Base-by-base conservation (phyloP, 2,329 filamentous ascomycete genomes). In the Epichloe uncinata region DNA sequence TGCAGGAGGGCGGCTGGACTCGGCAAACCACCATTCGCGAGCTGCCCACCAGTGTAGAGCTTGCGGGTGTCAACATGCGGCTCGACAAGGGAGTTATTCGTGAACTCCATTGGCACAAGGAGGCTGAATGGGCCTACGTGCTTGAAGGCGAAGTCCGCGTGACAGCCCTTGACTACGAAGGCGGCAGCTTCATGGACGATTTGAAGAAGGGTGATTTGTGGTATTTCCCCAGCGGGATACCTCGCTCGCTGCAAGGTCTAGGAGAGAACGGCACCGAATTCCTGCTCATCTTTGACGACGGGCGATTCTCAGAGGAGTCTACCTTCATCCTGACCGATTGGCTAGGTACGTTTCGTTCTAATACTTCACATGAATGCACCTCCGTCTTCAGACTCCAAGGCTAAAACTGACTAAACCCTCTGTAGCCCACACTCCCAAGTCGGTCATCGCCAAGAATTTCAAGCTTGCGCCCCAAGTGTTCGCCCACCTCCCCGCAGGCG, bases 91-190 rank as follows among this genome's bases (percentile, higher is more conserved):
- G 84, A 36, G 84, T 82, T 34, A 86, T 86, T 57, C 81, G 85
- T 30, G 85, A 89, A 63, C 72, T 89, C 8, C 85, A 89, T 61
- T 89, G 85, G 85, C 85, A 89, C 70, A 86, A 85, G 57, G 82
- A 87, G 62, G 84, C 82, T 37, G 85, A 89, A 60, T 88, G 85
- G 84, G 82, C 82, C 0, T 87, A 84, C 54, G 80, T 88, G 3
- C 74, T 88, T 0, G 78, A 83, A 50, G 85, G 85, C 47, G 73
- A 75, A 52, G 82, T 85, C 18, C 79, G 85, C 48, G 77, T 89
- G 47, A 87, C 84, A 0, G 84, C 81, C 1, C 73, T 89, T 16
- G 84, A 88, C 64, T 79, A 82, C 41, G 82, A 90, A 53, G 85
- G 85, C 9, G 79, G 85, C 53, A 85, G 79, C 54, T 89, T 87